Base-by-base conservation (phyloP, 2,329 filamentous ascomycete species). In the Ampelomyces quisqualis region DNA sequence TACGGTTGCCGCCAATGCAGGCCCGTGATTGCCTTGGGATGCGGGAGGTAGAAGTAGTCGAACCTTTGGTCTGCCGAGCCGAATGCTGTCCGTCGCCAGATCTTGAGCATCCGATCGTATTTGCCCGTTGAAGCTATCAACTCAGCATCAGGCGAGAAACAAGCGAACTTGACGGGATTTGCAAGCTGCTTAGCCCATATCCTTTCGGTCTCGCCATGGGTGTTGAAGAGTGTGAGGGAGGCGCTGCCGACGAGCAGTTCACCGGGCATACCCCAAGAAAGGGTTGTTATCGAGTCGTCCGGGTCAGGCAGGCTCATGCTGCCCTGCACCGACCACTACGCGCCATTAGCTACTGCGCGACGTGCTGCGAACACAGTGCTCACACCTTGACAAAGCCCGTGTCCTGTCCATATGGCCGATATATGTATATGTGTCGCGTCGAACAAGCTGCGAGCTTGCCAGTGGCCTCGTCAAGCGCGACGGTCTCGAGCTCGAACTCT, bases 51-150 rank as follows among this genome's bases (percentile, higher is more conserved):
- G 19, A 84, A 84, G 57, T 95, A 84, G 58, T 97, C 91, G 68
- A 97, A 97, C 41, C 86, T 79, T 26, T 89, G 85, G 54, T 94
- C 86, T 43, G 89, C 85, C 1, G 82, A 79, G 10, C 89, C 89
- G 62, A 91, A 96, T 7, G 86, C 86, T 17, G 95, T 73, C 38
- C 91, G 80, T 49, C 90, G 82, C 93, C 94, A 98, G 57, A 97
- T 80, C 70, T 98, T 97, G 53, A 95, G 83, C 14, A 97, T 73
- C 36, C 85, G 79, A 67, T 97, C 93, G 62, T 88, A 81, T 34
- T 77, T 74, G 28, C 89, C 86, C 9, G 86, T 80, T 1, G 88
- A 90, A 13, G 90, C 91, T 38, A 97, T 88, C 46, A 95, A 82
- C 14, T 84, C 84, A 9, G 88, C 90, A 65, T 95, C 91, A 49